A percentile compares a stretch with the other conserved stretches of the same genome.
Evolutionary conservation across 192 early-diverging fungal species (phyloP).

Genomic region (Coemansia sp.): DNA sequence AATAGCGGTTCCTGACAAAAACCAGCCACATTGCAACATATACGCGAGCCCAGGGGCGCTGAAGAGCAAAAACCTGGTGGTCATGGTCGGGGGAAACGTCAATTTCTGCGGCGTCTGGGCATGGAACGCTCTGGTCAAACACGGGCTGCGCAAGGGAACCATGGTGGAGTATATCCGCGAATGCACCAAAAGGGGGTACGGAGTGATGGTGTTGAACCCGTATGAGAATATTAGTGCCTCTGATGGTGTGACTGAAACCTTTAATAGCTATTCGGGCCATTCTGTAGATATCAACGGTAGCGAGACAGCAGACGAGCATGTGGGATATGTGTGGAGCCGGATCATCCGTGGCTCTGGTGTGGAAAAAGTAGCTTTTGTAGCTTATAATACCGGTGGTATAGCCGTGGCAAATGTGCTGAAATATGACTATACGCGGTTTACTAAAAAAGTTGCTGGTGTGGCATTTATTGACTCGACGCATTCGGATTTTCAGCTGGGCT

Average conservation of each 20-base stretch:
- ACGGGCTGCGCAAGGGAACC: slow-evolving; percentile 29
- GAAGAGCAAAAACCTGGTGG: slow-evolving; percentile 31
- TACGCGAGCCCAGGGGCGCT: slow-evolving; percentile 41
- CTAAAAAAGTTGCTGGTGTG: slow-evolving; percentile 17
- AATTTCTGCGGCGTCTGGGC: slow-evolving; percentile 38
- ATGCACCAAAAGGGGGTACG: slow-evolving; percentile 20
- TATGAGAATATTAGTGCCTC: slow-evolving; percentile 48
- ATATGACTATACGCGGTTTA: slow-evolving; percentile 40
- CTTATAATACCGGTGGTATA: slow-evolving; percentile 36
- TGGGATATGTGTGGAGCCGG: slow-evolving; percentile 43
- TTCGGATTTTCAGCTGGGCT: slow-evolving; percentile 21
- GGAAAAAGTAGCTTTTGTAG: slow-evolving; percentile 29
- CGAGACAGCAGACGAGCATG: slow-evolving; percentile 50
- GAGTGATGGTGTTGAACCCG: slow-evolving; percentile 50
- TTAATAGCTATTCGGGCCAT: slow-evolving; percentile 27
- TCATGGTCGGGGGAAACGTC: slow-evolving; percentile 30
- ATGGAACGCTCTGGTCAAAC: slow-evolving; percentile 40
- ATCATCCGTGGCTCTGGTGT: slow-evolving; percentile 22
- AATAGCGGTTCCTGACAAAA: slow-evolving; percentile 28
- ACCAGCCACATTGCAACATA: slow-evolving; percentile 37
- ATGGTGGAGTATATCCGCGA: slow-evolving; percentile 28
- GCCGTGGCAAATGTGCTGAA: slow-evolving; percentile 30
- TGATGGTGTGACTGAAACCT: slow-evolving; percentile 37
- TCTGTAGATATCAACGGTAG: slow-evolving; percentile 24
- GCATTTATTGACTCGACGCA: slow-evolving; percentile 50